Percentiles rank a stretch among this genome's conserved stretches.
Conservation (phyloP, 768 basidiomycete genomes). For the Leccinum rimulosum region DNA sequence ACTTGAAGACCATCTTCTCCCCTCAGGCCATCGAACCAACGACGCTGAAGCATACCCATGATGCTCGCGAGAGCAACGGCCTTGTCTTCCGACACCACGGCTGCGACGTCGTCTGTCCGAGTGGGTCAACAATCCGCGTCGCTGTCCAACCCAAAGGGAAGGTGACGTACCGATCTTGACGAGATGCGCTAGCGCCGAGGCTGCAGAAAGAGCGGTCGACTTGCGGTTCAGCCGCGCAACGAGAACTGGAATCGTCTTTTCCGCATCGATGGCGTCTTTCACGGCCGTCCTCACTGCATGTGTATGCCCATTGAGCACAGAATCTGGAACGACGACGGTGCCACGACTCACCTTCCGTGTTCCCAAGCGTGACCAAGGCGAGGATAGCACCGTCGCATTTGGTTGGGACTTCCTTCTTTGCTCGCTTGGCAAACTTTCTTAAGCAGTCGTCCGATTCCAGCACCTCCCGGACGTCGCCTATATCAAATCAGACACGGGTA, state of each 20-base stretch:
- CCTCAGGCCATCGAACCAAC: conserved; percentile 28
- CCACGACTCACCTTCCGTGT: conserved; percentile 3
- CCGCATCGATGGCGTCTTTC: conserved; percentile 12
- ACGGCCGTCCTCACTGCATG: conserved; percentile 7
- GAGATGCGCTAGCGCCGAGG: conserved; percentile 16
- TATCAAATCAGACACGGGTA: not conserved
- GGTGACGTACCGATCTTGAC: conserved; percentile 18
- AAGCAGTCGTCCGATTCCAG: conserved; percentile 10
- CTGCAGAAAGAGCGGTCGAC: conserved; percentile 21
- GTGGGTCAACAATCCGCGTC: not conserved
- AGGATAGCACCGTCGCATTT: conserved; percentile 19
- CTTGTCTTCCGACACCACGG: conserved; percentile 4
- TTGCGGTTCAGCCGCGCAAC: conserved; percentile 16
- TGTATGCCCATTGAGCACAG: not conserved
- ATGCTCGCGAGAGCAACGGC: conserved; percentile 8
- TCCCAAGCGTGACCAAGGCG: conserved; percentile 18
- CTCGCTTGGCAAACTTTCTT: conserved; percentile 15
- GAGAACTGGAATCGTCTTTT: conserved; percentile 16
- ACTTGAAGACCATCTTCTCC: conserved; percentile 27
- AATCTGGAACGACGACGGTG: not conserved
- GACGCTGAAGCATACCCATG: conserved; percentile 21
- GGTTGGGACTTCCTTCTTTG: conserved; percentile 1
- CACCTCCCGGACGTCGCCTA: conserved; percentile 11
- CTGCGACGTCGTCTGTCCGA: conserved; percentile 18
- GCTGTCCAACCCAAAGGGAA: not conserved